These are phyloP conservation scores for Brachypodium distachyon DNA, from an alignment of 202 grass and related monocot species.

Conservation along the genomic window DNA sequence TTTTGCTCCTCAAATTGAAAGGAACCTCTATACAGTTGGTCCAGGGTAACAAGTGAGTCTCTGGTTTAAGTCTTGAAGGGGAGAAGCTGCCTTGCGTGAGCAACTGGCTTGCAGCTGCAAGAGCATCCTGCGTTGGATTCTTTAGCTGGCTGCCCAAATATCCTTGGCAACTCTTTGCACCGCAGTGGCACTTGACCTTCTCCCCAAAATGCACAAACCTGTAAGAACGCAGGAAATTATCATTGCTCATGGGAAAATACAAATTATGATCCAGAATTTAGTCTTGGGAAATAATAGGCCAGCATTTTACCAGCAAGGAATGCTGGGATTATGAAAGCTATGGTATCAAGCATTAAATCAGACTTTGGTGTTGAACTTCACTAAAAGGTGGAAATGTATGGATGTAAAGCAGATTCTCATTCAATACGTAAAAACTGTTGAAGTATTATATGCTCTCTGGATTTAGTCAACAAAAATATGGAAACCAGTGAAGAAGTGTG, in stretches of 20 bases:
- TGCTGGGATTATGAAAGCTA: background rate
- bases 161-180: slow-evolving; percentile 72
- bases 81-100: background rate
- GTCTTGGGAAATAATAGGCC: background rate
- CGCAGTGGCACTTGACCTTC: slow-evolving; percentile 74
- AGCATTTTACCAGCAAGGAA: background rate
- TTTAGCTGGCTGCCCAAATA: slow-evolving; percentile 75
- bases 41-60: slow-evolving; percentile 37
- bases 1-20: slow-evolving; percentile 55
- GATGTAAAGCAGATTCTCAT: background rate
- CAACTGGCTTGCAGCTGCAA: background rate
- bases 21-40: slow-evolving; percentile 48
- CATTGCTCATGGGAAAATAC: background rate
- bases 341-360: background rate
- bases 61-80: slow-evolving; percentile 11
- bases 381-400: too few species aligned
- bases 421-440: background rate
- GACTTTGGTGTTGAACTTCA: too few species aligned
- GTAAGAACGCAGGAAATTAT: background rate
- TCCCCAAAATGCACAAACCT: slow-evolving; percentile 93
- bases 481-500: background rate
- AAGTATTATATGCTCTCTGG: background rate
- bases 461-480: background rate
- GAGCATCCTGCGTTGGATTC: slow-evolving; percentile 27
- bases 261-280: background rate